Evolutionary conservation across 208 protist species (phyloP), one percentile per base, ranked within the genome.

Genomic region (Trypanosomatidae sp.): DNA sequence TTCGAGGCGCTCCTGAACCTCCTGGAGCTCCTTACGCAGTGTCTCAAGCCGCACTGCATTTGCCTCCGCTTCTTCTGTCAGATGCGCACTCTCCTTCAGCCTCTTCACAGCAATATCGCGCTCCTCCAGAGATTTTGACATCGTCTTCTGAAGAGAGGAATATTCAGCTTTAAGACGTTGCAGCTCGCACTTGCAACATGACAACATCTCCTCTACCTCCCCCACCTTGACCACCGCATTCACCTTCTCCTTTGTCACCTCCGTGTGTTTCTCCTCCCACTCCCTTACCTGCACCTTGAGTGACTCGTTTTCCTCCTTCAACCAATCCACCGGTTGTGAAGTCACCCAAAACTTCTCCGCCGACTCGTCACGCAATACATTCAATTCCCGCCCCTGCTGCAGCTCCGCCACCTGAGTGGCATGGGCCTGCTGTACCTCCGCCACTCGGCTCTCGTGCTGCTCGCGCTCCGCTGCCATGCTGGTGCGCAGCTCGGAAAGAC

Each of bases 241-340:
- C 22, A 64, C 22, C 71, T 77, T 81, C 39, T 79, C 71, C 9
- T 58, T 71, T 1, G n/a, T 55, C 9, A 44, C 62, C 22, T 30
- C 12, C 52, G 66, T 62, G 64, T 36, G 62, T n/a, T 58, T 66
- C 62, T 59, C 69, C 43, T 84, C 72, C 55, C 73, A 62, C 2
- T 73, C 71, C 17, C 43, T 50, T 36, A 76, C 62, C 62, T 78
- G 62, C 49, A 50, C 17, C 52, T 74, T 79, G 12, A 84, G 66
- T 22, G 39, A 59, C 25, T 71, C 69, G 59, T 82, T 82, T 49
- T 87, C 83, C 36, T 82, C 76, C 47, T 74, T 83, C 3, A 84
- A 56, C 83, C 79, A 84, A 25, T 87, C 83, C 3, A 81, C 66
- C 0, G 79, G 83, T 43, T 79, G 60, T 39, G 68, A 36, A 5